Evolutionary conservation across 192 early-diverging fungal species (phyloP), one percentile per base, ranked within the genome.

Genomic region (Coemansia sp.): DNA sequence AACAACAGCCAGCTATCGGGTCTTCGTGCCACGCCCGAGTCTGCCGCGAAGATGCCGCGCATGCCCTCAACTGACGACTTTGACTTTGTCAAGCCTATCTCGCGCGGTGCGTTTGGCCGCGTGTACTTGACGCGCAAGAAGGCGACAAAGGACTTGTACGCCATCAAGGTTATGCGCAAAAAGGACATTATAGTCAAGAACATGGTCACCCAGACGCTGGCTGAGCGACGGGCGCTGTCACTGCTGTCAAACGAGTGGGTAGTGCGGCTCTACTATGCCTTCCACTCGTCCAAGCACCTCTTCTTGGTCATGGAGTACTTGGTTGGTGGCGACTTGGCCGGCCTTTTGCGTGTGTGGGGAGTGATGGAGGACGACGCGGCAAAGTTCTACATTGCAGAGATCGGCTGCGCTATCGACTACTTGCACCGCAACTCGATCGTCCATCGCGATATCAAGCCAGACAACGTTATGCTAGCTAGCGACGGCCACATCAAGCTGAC

Each of bases 151-250:
- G 95, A 96, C 74, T 73, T 95, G 44, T 97, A 90, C 77, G 95
- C 95, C 14, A 95, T 96, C 67, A 97, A 97, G 80, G 91, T 95
- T 6, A 76, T 97, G 67, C 93, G 93, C 76, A 97, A 95, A 64
- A 91, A 91, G 47, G 93, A 96, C 71, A 95, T 97, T 91, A 93
- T 95, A 68, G 88, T 91, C 68, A 97, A 96, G 82, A 96, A 97
- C 75, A 95, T 96, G 95, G 91, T 94, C n/a, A 91, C 89, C 30
- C 94, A 96, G 62, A 92, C 94, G 13, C 78, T 94, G 33, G 93
- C 94, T 6, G 95, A 97, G 81, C 85, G 92, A 63, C 89, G 92
- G 21, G 95, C 93, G 32, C 76, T 97, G 40, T 90, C 91, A 39
- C 70, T 96, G 61, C 85, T 91, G 11, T 73, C 85, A 17, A 93